These are phyloP conservation scores for Pseudogymnoascus sp. DNA, from an alignment of 2,329 filamentous ascomycete species.

Conservation along the genomic window DNA sequence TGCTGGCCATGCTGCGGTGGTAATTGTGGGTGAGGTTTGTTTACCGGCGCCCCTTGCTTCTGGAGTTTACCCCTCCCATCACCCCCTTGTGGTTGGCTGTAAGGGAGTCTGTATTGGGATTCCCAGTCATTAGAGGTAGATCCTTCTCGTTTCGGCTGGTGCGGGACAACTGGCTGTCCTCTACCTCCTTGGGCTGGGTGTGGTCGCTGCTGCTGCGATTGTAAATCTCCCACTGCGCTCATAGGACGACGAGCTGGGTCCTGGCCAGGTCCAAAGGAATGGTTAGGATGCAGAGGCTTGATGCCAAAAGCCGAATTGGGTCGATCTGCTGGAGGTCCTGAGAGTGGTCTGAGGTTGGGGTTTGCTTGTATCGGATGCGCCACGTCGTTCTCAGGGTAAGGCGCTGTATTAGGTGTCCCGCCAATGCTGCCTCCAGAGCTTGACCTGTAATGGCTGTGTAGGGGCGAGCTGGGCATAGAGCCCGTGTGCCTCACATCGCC, in stretches of 20 bases:
- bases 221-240: not conserved
- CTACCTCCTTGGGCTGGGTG: not conserved
- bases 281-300: constrained; percentile 31
- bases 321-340: constrained; percentile 35
- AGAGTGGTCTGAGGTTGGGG: constrained; percentile 41
- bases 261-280: not conserved
- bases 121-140: not conserved
- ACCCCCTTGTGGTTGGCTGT: not conserved
- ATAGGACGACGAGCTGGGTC: not conserved
- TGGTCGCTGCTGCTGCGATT: not conserved
- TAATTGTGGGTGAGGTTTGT: not conserved
- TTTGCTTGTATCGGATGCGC: constrained; percentile 43
- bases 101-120: not conserved
- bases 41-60: not conserved
- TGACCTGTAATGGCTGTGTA: not conserved
- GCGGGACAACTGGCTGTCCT: not conserved
- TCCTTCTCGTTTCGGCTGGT: not conserved
- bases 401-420: constrained; percentile 39
- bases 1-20: not conserved
- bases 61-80: not conserved
- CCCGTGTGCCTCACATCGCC: not conserved
- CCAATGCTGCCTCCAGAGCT: not conserved
- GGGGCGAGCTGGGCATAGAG: not conserved
- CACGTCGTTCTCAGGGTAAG: constrained; percentile 51
- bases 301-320: constrained; percentile 41